phyloP scores from a whole-genome alignment of 345 rosid species.

The Cardamine chenopodiifolia region DNA sequence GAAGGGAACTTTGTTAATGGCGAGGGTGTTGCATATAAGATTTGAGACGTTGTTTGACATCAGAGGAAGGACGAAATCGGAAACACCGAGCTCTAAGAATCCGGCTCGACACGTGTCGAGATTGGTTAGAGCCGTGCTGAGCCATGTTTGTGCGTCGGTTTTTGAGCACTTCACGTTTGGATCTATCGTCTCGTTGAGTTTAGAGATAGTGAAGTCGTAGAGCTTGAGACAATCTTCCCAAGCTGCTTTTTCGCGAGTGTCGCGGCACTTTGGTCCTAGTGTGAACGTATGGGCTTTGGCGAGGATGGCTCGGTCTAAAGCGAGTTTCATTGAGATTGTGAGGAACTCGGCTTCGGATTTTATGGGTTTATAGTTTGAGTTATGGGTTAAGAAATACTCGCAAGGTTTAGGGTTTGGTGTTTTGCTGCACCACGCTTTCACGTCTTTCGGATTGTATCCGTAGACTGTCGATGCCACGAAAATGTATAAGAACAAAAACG shows the following conservation, averaged over 20 bases:
- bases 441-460: slow-evolving; percentile 37
- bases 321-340: slow-evolving; percentile 52
- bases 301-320: slow-evolving; percentile 54
- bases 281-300: slow-evolving; percentile 49
- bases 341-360: slow-evolving; percentile 51
- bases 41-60: slow-evolving; percentile 78
- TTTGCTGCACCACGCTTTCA: slow-evolving; percentile 59
- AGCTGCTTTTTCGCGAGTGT: slow-evolving; percentile 61
- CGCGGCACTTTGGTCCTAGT: slow-evolving; percentile 60
- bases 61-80: slow-evolving; percentile 56
- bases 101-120: slow-evolving; percentile 78
- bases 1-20: slow-evolving; percentile 63
- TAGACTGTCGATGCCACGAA: slow-evolving; percentile 39
- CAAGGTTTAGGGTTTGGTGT: slow-evolving; percentile 76
- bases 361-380: slow-evolving; percentile 37
- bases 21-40: slow-evolving; percentile 67
- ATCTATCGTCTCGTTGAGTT: slow-evolving; percentile 61
- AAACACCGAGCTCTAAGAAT: slow-evolving; percentile 69
- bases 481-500: slow-evolving; percentile 41
- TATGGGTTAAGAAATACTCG: slow-evolving; percentile 54
- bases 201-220: slow-evolving; percentile 51
- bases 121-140: slow-evolving; percentile 87
- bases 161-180: slow-evolving; percentile 54
- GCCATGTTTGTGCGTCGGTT: slow-evolving; percentile 83
- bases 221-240: slow-evolving; percentile 70